phyloP scores from a whole-genome alignment of 176 grass and related monocot species.

The Thalia dealbata region DNA sequence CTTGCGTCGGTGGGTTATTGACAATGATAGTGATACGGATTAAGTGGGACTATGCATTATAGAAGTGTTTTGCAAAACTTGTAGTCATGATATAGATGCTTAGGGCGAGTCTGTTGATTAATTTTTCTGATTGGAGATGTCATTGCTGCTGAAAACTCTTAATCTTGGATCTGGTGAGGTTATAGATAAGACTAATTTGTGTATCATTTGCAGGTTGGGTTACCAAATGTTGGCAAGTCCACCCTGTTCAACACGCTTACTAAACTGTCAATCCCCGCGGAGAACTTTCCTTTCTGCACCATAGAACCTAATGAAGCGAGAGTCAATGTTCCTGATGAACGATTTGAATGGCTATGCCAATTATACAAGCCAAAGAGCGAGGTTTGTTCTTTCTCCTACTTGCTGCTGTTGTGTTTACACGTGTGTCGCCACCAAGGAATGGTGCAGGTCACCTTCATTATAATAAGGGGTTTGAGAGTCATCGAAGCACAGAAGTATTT shows the following conservation, averaged over 20 bases:
- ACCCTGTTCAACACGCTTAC: conserved; percentile 95
- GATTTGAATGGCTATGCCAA: conserved; percentile 97
- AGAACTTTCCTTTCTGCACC: conserved; percentile 98
- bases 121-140: background rate
- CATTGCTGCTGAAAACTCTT: background rate
- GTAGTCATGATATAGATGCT: background rate
- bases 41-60: no score
- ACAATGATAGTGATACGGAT: no score
- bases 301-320: conserved; percentile 95
- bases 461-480: background rate
- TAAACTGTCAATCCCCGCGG: conserved; percentile 83
- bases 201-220: conserved; percentile 54
- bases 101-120: background rate
- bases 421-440: background rate
- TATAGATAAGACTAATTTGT: background rate
- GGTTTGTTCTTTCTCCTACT: conserved; percentile 33
- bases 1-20: no score
- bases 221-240: conserved; percentile 99
- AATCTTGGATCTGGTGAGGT: background rate
- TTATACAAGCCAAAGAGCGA: conserved; percentile 90
- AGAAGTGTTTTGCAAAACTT: background rate
- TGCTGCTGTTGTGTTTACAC: background rate
- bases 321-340: conserved; percentile 72
- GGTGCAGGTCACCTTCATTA: background rate
- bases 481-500: background rate